Evolutionary conservation across 2,329 filamentous ascomycete species (phyloP).

Genomic region (Dactylellina cionopaga): DNA sequence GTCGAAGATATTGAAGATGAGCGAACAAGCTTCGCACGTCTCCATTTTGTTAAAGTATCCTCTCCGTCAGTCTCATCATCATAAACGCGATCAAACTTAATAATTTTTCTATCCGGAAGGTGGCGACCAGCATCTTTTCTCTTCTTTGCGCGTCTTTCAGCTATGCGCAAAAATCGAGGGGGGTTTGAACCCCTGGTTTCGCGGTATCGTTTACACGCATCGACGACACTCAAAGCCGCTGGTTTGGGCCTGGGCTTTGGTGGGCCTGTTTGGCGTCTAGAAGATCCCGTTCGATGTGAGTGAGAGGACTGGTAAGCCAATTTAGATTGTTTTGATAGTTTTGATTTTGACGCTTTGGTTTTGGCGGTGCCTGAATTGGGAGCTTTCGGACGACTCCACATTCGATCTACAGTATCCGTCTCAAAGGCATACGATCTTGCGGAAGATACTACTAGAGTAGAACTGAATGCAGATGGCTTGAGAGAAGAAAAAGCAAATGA

Average conservation of each 20-base stretch:
- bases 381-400: slow-evolving; percentile 19
- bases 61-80: slow-evolving; percentile 48
- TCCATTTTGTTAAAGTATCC: slow-evolving; percentile 35
- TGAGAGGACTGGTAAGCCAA: not conserved
- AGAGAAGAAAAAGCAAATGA: not conserved
- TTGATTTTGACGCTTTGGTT: slow-evolving; percentile 2
- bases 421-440: slow-evolving; percentile 36
- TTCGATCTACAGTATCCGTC: slow-evolving; percentile 36
- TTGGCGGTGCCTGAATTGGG: not conserved
- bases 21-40: slow-evolving; percentile 6
- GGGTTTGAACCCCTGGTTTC: slow-evolving; percentile 20
- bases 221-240: slow-evolving; percentile 40
- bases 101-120: slow-evolving; percentile 31
- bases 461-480: not conserved
- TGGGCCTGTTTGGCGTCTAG: not conserved
- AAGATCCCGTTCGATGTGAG: not conserved
- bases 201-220: slow-evolving; percentile 38
- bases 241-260: slow-evolving; percentile 16
- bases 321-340: slow-evolving; percentile 18
- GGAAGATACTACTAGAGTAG: not conserved
- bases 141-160: slow-evolving; percentile 35
- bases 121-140: slow-evolving; percentile 26
- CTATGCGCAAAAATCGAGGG: slow-evolving; percentile 41
- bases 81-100: slow-evolving; percentile 29
- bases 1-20: not conserved